Evolutionary conservation across 768 basidiomycete species (phyloP).

Genomic region (Daedalea quercina): DNA sequence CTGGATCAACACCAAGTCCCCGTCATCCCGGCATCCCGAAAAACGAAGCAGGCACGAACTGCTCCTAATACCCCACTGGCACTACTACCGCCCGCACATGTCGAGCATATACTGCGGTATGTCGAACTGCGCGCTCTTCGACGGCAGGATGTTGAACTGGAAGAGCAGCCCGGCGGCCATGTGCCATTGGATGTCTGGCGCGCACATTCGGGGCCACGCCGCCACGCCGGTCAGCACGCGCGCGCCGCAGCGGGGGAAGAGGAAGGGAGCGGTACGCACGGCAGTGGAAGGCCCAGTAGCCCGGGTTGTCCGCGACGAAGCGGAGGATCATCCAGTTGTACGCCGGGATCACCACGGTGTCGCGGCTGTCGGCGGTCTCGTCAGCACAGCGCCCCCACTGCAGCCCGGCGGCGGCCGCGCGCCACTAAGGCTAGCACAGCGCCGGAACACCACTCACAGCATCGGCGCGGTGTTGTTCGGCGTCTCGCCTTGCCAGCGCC

Average conservation of each 20-base stretch:
- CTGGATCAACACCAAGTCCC: no score
- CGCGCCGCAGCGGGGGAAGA: slow-evolving; percentile 23
- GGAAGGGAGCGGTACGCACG: slow-evolving; percentile 23
- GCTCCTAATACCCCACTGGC: no score
- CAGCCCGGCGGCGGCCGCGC: no score
- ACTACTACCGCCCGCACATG: slow-evolving; percentile 21
- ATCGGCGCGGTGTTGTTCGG: slow-evolving; percentile 31
- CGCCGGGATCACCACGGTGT: slow-evolving; percentile 34
- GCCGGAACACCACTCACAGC: slow-evolving; percentile 17
- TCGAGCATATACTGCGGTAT: slow-evolving; percentile 28
- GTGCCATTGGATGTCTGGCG: neutral
- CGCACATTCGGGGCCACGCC: no score
- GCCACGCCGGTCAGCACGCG: neutral
- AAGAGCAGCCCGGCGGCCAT: slow-evolving; percentile 32
- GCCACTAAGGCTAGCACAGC: neutral
- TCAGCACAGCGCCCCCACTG: neutral
- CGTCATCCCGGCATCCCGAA: no score
- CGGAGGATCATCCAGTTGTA: slow-evolving; percentile 32
- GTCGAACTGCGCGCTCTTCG: slow-evolving; percentile 25
- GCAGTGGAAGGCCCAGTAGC: slow-evolving; percentile 41
- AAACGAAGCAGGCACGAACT: no score
- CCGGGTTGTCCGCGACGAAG: slow-evolving; percentile 37
- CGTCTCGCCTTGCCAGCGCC: slow-evolving; percentile 23
- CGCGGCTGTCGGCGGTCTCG: slow-evolving; percentile 21
- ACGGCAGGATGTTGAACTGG: slow-evolving; percentile 33